Percentiles rank a stretch among this genome's conserved stretches.
Evolutionary conservation across 1,139 yeast species (phyloP).

Genomic region (Petasospora fabianii): DNA sequence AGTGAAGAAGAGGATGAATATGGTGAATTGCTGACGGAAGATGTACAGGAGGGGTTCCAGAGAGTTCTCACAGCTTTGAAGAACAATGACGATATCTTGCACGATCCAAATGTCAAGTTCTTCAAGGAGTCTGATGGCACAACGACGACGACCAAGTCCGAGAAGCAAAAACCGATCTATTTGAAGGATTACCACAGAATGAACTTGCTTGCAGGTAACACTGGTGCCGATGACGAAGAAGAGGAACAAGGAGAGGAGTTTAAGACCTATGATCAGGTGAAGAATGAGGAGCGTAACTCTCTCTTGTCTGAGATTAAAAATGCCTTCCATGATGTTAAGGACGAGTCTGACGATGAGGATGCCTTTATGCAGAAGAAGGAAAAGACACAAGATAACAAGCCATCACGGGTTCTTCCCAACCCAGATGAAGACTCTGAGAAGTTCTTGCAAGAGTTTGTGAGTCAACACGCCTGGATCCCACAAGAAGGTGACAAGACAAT

Average conservation of each 20-base stretch:
- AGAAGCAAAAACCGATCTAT: slow-evolving; percentile 72
- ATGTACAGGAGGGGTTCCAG: slow-evolving; percentile 76
- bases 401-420: slow-evolving; percentile 50
- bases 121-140: slow-evolving; percentile 55
- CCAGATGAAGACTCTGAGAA: slow-evolving; percentile 62
- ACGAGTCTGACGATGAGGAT: slow-evolving; percentile 42
- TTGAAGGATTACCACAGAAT: slow-evolving; percentile 90
- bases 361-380: slow-evolving; percentile 57
- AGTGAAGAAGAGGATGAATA: slow-evolving; percentile 89
- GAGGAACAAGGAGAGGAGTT: slow-evolving; percentile 34
- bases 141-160: slow-evolving; percentile 29
- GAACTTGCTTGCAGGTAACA: slow-evolving; percentile 58
- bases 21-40: slow-evolving; percentile 84
- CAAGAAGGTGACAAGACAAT: slow-evolving; percentile 48
- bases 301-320: slow-evolving; percentile 71
- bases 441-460: slow-evolving; percentile 70
- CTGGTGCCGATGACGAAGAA: slow-evolving; percentile 34
- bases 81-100: slow-evolving; percentile 58
- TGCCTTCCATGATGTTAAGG: slow-evolving; percentile 52
- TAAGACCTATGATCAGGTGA: slow-evolving; percentile 60
- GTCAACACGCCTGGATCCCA: slow-evolving; percentile 88
- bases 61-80: slow-evolving; percentile 69
- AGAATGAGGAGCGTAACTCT: slow-evolving; percentile 69
- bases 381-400: slow-evolving; percentile 17
- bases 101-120: slow-evolving; percentile 65